Percentiles rank a stretch among this genome's conserved stretches.
Conservation (phyloP, 179 eudicot species). For the Beta macrorhiza region DNA sequence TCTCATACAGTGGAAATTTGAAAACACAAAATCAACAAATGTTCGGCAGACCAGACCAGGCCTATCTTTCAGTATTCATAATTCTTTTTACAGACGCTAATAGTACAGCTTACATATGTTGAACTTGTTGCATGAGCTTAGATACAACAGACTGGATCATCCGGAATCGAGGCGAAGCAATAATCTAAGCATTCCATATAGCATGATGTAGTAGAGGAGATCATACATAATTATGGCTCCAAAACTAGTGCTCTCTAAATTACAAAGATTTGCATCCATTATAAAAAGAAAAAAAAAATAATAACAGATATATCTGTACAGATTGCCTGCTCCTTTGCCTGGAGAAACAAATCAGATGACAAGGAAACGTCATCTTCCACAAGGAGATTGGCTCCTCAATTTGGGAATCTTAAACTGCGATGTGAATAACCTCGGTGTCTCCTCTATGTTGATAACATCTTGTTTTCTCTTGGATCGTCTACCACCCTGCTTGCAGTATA, state of each 20-base stretch:
- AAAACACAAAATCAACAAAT: background rate
- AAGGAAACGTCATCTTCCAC: constrained; percentile 19
- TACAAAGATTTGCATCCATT: background rate
- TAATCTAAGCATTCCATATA: background rate
- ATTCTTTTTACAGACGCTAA: too few species aligned
- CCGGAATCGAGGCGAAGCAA: background rate
- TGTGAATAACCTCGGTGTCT: constrained; percentile 41
- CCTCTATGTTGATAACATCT: constrained; percentile 12
- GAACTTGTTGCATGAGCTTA: background rate
- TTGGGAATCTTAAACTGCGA: constrained; percentile 46
- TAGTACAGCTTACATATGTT: background rate
- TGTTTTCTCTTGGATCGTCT: constrained; percentile 27
- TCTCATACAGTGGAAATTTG: background rate
- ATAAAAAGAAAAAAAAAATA: background rate
- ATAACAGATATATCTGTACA: background rate
- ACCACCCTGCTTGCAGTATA: constrained; percentile 15
- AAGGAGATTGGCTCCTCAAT: constrained; percentile 35
- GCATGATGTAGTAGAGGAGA: background rate
- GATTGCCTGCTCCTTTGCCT: background rate
- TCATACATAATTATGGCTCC: background rate
- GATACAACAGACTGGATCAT: background rate
- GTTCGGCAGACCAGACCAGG: too few species aligned
- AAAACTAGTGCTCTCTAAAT: background rate
- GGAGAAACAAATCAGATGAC: background rate
- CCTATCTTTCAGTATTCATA: too few species aligned